Base-by-base conservation (phyloP, 1,139 yeast genomes). In the Geotrichum phurueaensis region DNA sequence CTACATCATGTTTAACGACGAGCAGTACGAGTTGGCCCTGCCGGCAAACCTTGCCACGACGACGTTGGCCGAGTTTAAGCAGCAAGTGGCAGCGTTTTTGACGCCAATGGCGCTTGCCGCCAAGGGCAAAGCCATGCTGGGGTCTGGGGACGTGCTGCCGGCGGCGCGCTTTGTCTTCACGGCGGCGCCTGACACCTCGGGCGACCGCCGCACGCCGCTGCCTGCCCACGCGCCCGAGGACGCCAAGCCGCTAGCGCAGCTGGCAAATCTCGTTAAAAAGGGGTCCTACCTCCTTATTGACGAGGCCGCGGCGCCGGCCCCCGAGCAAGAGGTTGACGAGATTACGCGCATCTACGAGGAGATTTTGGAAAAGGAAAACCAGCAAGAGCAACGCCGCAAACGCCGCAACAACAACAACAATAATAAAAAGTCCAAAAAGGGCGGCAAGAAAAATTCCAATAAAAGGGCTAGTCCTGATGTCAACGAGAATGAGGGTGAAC, bases 211-310 rank as follows among this genome's bases (percentile, higher is more conserved):
- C 47, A 39, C 47, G 22, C 20, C 47, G 18, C 18, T 39, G 18
- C 47, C 47, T 10, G 20, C n/a, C 47, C 22, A 9, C 47, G 22
- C 22, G 3, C 10, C 22, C 20, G 47, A 39, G 10, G 47, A 39
- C 9, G 47, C 47, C 47, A 39, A 39, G 18, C 47, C 47, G 20
- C 9, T 39, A 7, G 47, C 47, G 2, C 20, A 39, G 20, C 22
- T 39, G 7, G 1, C 47, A 9, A 7, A 5, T 10, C 9, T 39
- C 4, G 20, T 39, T 5, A 54, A 27, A 20, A 6, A 36, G 29
- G 15, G 56, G 27, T 18, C 56, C 45, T 25, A 25, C 29, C 67
- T 73, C 1, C 85, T 83, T 66, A 73, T 84, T 1, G 75, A 83
- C 53, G 52, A 39, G 47, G 47, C 47, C 18, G 47, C 18, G 7